phyloP scores from a whole-genome alignment of 2,329 filamentous ascomycete genomes.

The Periconia macrospinosa region DNA sequence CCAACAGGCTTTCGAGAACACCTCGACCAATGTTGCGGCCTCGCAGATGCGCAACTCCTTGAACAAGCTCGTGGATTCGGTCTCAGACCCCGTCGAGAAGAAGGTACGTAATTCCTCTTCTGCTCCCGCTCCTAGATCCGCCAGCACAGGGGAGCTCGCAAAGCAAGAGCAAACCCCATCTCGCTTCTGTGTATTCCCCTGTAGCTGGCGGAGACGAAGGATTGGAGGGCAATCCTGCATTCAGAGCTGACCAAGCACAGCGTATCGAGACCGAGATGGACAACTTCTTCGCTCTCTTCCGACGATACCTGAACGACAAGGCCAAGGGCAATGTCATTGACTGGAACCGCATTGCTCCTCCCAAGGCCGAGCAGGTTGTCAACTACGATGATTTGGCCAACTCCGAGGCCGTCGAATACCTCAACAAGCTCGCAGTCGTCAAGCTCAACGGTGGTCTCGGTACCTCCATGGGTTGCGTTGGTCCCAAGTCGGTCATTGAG shows the following conservation, averaged over 20 bases:
- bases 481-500: slow-evolving; percentile 99
- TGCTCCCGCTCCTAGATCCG: neutral
- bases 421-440: slow-evolving; percentile 96
- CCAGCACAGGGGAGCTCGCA: neutral
- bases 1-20: slow-evolving; percentile 93
- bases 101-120: slow-evolving; percentile 63
- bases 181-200: neutral
- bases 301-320: slow-evolving; percentile 97
- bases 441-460: slow-evolving; percentile 99
- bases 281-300: slow-evolving; percentile 99
- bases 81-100: slow-evolving; percentile 73
- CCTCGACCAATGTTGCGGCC: slow-evolving; percentile 94
- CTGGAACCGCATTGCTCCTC: slow-evolving; percentile 95
- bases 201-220: neutral
- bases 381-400: slow-evolving; percentile 90
- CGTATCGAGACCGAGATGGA: slow-evolving; percentile 99
- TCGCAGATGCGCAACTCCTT: slow-evolving; percentile 99
- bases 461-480: slow-evolving; percentile 99
- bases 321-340: slow-evolving; percentile 95
- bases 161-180: neutral
- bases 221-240: too few species aligned
- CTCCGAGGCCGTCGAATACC: slow-evolving; percentile 87
- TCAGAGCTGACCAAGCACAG: slow-evolving; percentile 50
- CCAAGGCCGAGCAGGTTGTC: slow-evolving; percentile 89
- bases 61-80: slow-evolving; percentile 87